Percentiles rank a stretch among this genome's conserved stretches.
These are phyloP conservation scores for Sequoia sempervirens DNA, from an alignment of 75 land plant species.

Conservation along the genomic window DNA sequence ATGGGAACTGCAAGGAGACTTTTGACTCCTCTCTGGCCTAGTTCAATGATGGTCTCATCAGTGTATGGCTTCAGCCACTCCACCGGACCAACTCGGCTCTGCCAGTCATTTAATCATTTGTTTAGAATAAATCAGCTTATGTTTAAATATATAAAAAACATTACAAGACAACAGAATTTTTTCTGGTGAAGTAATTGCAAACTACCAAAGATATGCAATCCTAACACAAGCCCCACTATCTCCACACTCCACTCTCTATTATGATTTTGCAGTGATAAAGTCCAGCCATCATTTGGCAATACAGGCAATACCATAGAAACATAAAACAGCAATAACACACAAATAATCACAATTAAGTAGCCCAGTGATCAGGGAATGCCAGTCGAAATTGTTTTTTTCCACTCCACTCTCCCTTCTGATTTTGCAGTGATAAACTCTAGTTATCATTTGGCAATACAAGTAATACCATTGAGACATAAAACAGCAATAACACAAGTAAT, in stretches of 20 bases:
- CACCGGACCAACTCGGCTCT: constrained; percentile 95
- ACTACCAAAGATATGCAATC: not conserved
- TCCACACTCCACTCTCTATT: not conserved
- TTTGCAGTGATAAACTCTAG: not conserved
- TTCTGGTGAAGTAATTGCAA: not conserved
- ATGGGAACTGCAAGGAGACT: constrained; percentile 81
- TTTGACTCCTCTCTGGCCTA: constrained; percentile 78
- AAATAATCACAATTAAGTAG: too few species aligned
- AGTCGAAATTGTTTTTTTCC: too few species aligned
- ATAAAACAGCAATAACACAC: too few species aligned
- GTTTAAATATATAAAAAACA: not conserved
- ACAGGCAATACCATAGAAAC: not conserved
- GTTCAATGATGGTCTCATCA: constrained; percentile 76
- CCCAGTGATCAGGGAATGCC: too few species aligned
- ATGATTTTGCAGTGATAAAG: not conserved
- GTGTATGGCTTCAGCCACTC: constrained; percentile 95
- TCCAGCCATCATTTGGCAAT: not conserved
- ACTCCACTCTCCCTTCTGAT: not conserved
- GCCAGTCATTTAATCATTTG: constrained; percentile 1
- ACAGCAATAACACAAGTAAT: too few species aligned
- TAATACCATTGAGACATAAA: not conserved
- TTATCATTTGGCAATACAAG: not conserved
- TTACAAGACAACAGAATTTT: not conserved
- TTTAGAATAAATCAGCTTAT: not conserved
- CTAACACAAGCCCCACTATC: not conserved